Base-by-base conservation (phyloP, 352 stramenopile genomes). In the Globisporangium echinulatum region DNA sequence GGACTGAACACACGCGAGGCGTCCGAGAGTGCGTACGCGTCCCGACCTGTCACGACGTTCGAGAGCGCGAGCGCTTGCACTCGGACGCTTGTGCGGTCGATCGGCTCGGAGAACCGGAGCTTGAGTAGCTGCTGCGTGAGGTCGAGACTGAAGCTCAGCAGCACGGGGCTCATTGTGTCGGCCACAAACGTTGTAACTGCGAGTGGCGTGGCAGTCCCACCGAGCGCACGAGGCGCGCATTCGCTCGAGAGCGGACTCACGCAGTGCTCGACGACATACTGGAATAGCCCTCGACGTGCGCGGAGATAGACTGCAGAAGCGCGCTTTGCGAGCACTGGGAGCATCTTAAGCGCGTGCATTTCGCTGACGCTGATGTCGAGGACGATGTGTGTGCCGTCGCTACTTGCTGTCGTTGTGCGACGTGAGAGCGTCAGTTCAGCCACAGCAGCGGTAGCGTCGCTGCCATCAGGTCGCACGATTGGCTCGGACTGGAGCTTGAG, bases 61-160 rank as follows among this genome's bases (percentile, higher is more conserved):
- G 78, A 75, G 42, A 93, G 68, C 4, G 62, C 55, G 0, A 93
- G 44, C 0, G 67, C 56, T 1, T 75, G 63, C 40, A 87, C 62
- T 6, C 64, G 57, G 4, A 82, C 54, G 1, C 44, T 77, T 4
- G 57, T 38, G 19, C 61, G 68, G 52, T 91, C 53, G 37, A 93
- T 75, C 1, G 81, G 68, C 54, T 93, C 77, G 0, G 78, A 87
- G 63, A 93, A 91, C 40, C 66, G 77, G 14, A 93, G 53, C 54
- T 87, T 87, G 7, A 91, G 17, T 10, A 91, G 59, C 54, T 68
- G 63, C 8, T 74, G 66, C 1, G 73, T 54, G 14, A 88, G 56
- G 56, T 93, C 84, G 19, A 88, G 55, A 7, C 66, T 87, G 56
- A 82, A 93, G 8, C 76, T 72, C 14, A 87, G 6, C 5, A 93